Evolutionary conservation across 2,329 filamentous ascomycete species (phyloP).

Genomic region (Harringtonia aguacate): DNA sequence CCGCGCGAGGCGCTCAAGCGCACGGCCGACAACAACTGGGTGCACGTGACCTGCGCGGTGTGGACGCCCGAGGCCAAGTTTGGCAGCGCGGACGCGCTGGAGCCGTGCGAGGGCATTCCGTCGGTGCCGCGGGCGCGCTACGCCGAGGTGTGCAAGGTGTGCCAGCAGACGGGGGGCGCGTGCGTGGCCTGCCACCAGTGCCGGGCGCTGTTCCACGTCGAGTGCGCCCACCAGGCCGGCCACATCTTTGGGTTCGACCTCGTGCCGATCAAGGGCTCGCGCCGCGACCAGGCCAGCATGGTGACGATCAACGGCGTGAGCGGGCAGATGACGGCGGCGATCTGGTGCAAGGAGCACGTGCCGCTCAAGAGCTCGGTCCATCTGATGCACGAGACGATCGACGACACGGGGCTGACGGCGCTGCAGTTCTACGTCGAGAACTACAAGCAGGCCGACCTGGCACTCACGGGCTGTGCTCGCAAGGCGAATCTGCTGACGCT

Average conservation of each 20-base stretch:
- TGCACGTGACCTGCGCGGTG: constrained; percentile 85
- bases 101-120: constrained; percentile 82
- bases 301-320: constrained; percentile 72
- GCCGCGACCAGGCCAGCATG: constrained; percentile 68
- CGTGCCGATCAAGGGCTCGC: constrained; percentile 76
- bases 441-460: constrained; percentile 90
- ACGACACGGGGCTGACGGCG: constrained; percentile 62
- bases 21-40: constrained; percentile 96
- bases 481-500: constrained; percentile 73
- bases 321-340: constrained; percentile 70
- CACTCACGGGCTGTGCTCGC: constrained; percentile 81
- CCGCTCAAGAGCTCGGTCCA: constrained; percentile 63
- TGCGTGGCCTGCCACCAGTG: constrained; percentile 77
- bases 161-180: constrained; percentile 64
- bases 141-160: constrained; percentile 72
- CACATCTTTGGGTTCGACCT: constrained; percentile 87
- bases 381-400: constrained; percentile 64
- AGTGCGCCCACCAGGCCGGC: constrained; percentile 76
- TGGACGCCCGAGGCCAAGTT: constrained; percentile 93
- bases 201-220: constrained; percentile 64
- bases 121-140: constrained; percentile 65
- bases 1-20: constrained; percentile 88
- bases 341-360: constrained; percentile 90
- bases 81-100: constrained; percentile 69
- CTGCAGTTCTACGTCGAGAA: constrained; percentile 79